phyloP scores from a whole-genome alignment of 805 yeast species.

The Saturnispora zaruensis region DNA sequence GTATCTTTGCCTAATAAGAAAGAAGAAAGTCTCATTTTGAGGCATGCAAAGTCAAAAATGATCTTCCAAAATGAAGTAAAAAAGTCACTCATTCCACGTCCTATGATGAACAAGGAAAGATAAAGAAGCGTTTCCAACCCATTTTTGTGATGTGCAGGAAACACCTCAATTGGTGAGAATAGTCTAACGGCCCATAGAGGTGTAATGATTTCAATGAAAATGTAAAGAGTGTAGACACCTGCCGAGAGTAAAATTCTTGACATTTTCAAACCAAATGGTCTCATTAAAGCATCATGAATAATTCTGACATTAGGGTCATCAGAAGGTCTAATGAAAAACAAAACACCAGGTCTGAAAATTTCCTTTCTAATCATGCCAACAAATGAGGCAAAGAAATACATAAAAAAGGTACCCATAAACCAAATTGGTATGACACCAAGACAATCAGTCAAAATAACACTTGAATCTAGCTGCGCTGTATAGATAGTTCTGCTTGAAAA shows the following conservation, averaged over 20 bases:
- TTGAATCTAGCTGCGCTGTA: conserved; percentile 10
- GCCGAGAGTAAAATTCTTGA: conserved; percentile 67
- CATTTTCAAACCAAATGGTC: conserved; percentile 64
- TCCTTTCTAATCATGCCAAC: conserved; percentile 72
- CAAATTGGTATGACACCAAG: conserved; percentile 30
- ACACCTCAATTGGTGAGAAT: conserved; percentile 24
- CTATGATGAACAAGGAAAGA: conserved; percentile 8
- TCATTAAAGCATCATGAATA: conserved; percentile 76
- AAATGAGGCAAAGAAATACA: conserved; percentile 79
- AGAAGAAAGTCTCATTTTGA: conserved; percentile 65
- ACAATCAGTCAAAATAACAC: neutral
- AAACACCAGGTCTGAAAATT: conserved; percentile 78
- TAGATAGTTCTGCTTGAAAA: conserved; percentile 27
- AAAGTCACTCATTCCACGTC: conserved; percentile 1
- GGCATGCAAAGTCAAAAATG: conserved; percentile 47
- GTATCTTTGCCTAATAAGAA: conserved; percentile 59
- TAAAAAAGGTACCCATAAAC: conserved; percentile 73
- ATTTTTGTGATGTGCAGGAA: conserved; percentile 18
- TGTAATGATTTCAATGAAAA: conserved; percentile 65
- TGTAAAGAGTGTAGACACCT: conserved; percentile 63
- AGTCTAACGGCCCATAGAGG: conserved; percentile 44
- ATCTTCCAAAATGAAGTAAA: conserved; percentile 40
- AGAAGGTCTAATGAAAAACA: conserved; percentile 87
- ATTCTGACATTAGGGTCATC: conserved; percentile 87
- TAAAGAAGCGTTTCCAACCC: conserved; percentile 8